Base-by-base conservation (phyloP, 371 early-diverging fungal species). In the Haplosporangium sp. region DNA sequence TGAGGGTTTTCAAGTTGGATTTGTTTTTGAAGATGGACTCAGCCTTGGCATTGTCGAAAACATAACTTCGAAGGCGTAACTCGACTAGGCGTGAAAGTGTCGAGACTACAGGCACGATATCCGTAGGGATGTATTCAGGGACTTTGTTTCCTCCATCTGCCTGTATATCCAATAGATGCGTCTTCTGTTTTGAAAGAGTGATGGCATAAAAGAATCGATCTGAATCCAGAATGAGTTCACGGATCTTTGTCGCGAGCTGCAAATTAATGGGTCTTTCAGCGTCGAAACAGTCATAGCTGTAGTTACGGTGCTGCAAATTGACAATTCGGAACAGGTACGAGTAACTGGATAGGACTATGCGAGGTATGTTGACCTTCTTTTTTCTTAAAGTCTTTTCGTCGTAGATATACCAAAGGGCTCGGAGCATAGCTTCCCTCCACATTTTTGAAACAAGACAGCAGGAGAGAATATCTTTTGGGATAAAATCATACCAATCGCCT, bases 21-120 rank as follows among this genome's bases (percentile, higher is more conserved):
- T 60, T 60, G 4, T 3, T 4, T 17, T 38, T 35, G n/a, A 60
- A 39, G 4, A 60, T 60, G 3, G 42, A n/a, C 39, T 10, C 61
- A 1, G 40, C 15, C 8, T 60, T n/a, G 3, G 40, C 11, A 38
- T 38, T 13, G 3, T 39, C 10, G 39, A 60, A n/a, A 20, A 11
- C n/a, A 39, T 60, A 60, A 8, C n/a, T 60, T 13, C 61, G 61
- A 11, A 60, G 61, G 17, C 61, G 10, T 39, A 60, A 6, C 13
- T 38, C 17, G n/a, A 38, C 40, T n/a, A 60, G 40, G 9, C 39
- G 40, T n/a, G 37, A 40, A 0, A 60, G 20, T 17, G 40, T 37
- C 15, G n/a, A 17, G 4, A 60, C 17, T 4, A 39, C 11, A 13
- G 27, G 61, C 2, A 39, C 61, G 4, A 39, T 35, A 38, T 60